Conservation (phyloP, 805 yeast genomes). For the Candida endomychidarum region DNA sequence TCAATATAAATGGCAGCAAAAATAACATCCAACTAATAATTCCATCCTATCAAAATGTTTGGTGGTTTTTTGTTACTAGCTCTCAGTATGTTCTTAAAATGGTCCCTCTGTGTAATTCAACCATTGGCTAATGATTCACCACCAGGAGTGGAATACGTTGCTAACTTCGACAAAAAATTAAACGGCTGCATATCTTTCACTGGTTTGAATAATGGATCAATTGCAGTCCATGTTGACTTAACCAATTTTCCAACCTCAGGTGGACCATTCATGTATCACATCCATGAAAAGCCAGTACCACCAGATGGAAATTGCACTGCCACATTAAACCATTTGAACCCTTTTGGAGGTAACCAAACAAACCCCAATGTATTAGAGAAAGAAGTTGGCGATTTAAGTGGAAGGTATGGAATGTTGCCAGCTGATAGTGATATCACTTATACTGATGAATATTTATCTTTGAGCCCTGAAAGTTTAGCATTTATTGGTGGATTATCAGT, state of each 20-base stretch:
- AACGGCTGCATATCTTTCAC: conserved; percentile 32
- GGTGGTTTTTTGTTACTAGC: too few species aligned
- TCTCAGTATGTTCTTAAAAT: not conserved
- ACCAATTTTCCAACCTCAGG: conserved; percentile 32
- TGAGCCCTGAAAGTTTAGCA: conserved; percentile 27
- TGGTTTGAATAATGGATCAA: conserved; percentile 31
- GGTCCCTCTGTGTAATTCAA: conserved; percentile 6
- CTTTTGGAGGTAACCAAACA: conserved; percentile 32
- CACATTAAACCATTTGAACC: conserved; percentile 37
- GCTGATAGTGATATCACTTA: conserved; percentile 24
- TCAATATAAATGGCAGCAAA: too few species aligned
- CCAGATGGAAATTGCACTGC: conserved; percentile 38
- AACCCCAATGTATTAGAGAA: conserved; percentile 24
- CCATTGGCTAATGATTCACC: conserved; percentile 18
- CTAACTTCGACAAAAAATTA: conserved; percentile 24
- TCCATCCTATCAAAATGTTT: too few species aligned
- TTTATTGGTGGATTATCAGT: conserved; percentile 36
- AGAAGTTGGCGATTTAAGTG: conserved; percentile 42
- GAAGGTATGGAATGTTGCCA: conserved; percentile 36
- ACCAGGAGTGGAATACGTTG: conserved; percentile 21
- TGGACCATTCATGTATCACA: conserved; percentile 42
- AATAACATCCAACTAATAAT: too few species aligned
- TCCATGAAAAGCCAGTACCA: conserved; percentile 39
- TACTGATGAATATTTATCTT: conserved; percentile 32
- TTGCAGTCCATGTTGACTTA: conserved; percentile 31